These are phyloP conservation scores for Phycomyces blakesleeanus DNA, from an alignment of 192 early-diverging fungal species.

Conservation along the genomic window DNA sequence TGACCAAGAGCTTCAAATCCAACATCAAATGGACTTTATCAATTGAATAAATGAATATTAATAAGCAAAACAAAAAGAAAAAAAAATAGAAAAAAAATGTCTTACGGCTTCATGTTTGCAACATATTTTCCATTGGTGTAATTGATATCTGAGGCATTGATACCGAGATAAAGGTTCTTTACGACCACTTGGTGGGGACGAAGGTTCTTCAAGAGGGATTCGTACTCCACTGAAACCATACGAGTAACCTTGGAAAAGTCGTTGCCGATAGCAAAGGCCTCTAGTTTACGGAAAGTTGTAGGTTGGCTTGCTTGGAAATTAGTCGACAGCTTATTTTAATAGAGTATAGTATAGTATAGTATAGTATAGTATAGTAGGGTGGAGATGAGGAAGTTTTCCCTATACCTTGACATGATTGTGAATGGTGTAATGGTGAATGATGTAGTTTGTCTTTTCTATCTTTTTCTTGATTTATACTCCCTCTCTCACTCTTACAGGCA, in stretches of 20 bases:
- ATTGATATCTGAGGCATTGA: slow-evolving; percentile 58
- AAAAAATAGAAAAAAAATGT: too few species aligned
- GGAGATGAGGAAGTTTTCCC: too few species aligned
- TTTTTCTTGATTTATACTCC: too few species aligned
- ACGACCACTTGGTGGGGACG: slow-evolving; percentile 38
- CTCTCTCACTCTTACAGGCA: too few species aligned
- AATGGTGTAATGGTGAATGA: too few species aligned
- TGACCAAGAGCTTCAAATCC: slow-evolving; percentile 56
- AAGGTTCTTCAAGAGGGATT: slow-evolving; percentile 15
- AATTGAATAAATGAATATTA: too few species aligned
- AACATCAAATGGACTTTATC: slow-evolving; percentile 50
- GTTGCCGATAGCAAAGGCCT: slow-evolving; percentile 29
- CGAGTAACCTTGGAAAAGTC: slow-evolving; percentile 28
- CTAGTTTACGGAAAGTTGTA: slow-evolving; percentile 26
- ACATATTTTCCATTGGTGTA: slow-evolving; percentile 54
- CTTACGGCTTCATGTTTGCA: slow-evolving; percentile 47
- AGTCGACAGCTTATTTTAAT: not conserved
- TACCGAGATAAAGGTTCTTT: slow-evolving; percentile 42
- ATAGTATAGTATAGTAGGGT: too few species aligned
- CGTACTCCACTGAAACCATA: slow-evolving; percentile 12
- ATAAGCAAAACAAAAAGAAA: too few species aligned
- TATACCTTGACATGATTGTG: too few species aligned
- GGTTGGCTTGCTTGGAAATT: slow-evolving; percentile 1
- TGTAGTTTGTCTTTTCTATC: too few species aligned
- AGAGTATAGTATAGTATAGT: too few species aligned